Conservation (phyloP, 2,329 filamentous ascomycete species). For the Sporothrix dimorphospora region DNA sequence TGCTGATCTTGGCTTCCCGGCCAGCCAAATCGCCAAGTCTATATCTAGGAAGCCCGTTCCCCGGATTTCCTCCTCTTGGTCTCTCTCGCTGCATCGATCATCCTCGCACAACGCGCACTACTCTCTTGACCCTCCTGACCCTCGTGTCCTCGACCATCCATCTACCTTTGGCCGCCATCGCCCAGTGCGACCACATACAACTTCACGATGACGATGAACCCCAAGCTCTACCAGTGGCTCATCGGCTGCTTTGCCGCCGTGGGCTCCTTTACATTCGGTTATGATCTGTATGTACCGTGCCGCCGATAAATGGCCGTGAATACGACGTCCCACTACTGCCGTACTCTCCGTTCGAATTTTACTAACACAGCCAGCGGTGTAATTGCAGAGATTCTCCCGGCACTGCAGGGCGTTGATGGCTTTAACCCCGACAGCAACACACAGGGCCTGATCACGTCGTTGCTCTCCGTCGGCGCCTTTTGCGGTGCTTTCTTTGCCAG, state of each 20-base stretch:
- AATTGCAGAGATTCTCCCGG: neutral
- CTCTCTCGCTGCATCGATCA: neutral
- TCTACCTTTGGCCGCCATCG: neutral
- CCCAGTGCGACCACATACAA: neutral
- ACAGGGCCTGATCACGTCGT: neutral
- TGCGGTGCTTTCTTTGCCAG: conserved; percentile 4
- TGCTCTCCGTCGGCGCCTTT: neutral
- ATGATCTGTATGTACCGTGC: conserved; percentile 9
- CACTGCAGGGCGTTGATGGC: neutral
- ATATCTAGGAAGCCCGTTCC: neutral
- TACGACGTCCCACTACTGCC: too few relatives aligned
- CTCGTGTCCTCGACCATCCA: neutral
- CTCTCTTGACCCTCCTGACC: too few relatives aligned
- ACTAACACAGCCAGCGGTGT: neutral
- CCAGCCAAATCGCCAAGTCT: neutral
- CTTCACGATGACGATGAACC: conserved; percentile 4
- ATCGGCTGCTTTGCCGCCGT: conserved; percentile 13
- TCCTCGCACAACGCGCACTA: neutral
- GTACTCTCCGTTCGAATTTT: too few relatives aligned
- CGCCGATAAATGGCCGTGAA: too few relatives aligned
- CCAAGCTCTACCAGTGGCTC: conserved; percentile 12
- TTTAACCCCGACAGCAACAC: neutral
- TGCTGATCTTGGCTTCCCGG: neutral
- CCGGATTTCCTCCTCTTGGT: neutral
- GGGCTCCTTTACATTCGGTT: neutral